Percentiles rank a stretch among this genome's conserved stretches.
Evolutionary conservation across 1,284 basidiomycete species (phyloP).

Genomic region (Serendipita sp.): DNA sequence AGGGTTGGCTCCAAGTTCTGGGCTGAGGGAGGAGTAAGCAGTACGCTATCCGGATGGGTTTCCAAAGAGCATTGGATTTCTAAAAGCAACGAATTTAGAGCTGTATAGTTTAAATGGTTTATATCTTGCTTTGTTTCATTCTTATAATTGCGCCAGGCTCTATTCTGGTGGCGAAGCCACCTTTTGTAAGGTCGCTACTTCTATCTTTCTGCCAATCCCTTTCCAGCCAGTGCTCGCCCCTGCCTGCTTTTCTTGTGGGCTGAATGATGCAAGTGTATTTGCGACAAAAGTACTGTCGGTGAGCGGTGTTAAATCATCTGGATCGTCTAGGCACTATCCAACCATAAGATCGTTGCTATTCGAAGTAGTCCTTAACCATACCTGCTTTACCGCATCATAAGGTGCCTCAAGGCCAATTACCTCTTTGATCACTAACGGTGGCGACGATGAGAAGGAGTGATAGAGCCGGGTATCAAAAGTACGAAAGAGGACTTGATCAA

Average conservation of each 20-base stretch:
- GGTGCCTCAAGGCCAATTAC: slow-evolving; percentile 79
- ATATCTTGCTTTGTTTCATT: background rate
- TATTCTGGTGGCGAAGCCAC: background rate
- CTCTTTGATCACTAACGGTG: slow-evolving; percentile 64
- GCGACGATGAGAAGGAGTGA: slow-evolving; percentile 56
- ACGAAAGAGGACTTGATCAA: slow-evolving; percentile 91
- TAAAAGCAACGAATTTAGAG: no score
- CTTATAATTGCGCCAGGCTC: background rate
- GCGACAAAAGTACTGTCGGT: slow-evolving; percentile 83
- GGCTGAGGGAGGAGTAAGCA: no score
- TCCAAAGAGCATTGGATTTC: no score
- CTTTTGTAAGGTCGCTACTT: slow-evolving; percentile 23
- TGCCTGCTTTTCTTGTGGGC: slow-evolving; percentile 40
- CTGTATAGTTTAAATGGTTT: background rate
- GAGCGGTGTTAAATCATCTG: slow-evolving; percentile 77
- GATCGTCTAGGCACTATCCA: slow-evolving; percentile 55
- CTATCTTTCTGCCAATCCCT: slow-evolving; percentile 42
- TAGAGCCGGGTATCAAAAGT: slow-evolving; percentile 84
- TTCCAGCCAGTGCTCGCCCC: slow-evolving; percentile 67
- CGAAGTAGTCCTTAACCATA: slow-evolving; percentile 24
- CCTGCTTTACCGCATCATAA: slow-evolving; percentile 68
- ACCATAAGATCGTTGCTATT: background rate
- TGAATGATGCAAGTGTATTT: slow-evolving; percentile 54
- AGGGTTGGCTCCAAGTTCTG: no score
- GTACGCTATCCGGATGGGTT: no score